These are phyloP conservation scores for Apiotrichum porosum DNA, from an alignment of 1,284 basidiomycete genomes.

Conservation along the genomic window DNA sequence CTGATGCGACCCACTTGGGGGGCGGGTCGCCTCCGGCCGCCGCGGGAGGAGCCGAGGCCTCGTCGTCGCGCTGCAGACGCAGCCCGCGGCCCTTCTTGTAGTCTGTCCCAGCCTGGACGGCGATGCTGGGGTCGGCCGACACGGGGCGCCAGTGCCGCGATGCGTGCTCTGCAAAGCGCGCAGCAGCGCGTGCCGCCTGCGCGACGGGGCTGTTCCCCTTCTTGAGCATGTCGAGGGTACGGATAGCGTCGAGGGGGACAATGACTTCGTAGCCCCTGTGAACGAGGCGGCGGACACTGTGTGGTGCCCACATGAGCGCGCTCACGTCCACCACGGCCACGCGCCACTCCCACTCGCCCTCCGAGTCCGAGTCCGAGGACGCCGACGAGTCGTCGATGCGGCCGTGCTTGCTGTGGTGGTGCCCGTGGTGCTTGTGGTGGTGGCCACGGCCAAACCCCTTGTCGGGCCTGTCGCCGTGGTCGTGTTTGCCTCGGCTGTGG, in stretches of 20 bases:
- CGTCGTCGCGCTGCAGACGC: slow-evolving; percentile 33
- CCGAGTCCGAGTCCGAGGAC: slow-evolving; percentile 1
- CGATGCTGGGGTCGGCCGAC: slow-evolving; percentile 26
- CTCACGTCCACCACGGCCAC: slow-evolving; percentile 74
- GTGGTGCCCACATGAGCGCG: slow-evolving; percentile 75
- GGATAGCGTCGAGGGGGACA: slow-evolving; percentile 81
- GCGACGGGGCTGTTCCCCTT: slow-evolving; percentile 75
- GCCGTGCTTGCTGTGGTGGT: neutral
- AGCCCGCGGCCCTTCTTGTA: slow-evolving; percentile 36
- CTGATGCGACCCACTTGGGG: slow-evolving; percentile 33
- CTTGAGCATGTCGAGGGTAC: slow-evolving; percentile 89
- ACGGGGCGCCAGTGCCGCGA: slow-evolving; percentile 31
- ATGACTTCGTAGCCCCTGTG: slow-evolving; percentile 63
- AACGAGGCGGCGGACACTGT: slow-evolving; percentile 72
- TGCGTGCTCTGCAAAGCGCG: slow-evolving; percentile 47
- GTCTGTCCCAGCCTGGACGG: slow-evolving; percentile 26
- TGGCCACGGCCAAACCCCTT: too few relatives aligned
- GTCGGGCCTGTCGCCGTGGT: neutral
- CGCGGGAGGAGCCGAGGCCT: slow-evolving; percentile 9
- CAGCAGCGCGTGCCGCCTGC: slow-evolving; percentile 58
- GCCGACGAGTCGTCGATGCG: slow-evolving; percentile 10
- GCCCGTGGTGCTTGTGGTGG: neutral
- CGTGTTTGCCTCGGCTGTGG: neutral
- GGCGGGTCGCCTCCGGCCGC: slow-evolving; percentile 17
- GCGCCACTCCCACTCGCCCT: slow-evolving; percentile 10